Evolutionary conservation across 2,329 filamentous ascomycete species (phyloP).

Genomic region (Pezicula rhizophila): DNA sequence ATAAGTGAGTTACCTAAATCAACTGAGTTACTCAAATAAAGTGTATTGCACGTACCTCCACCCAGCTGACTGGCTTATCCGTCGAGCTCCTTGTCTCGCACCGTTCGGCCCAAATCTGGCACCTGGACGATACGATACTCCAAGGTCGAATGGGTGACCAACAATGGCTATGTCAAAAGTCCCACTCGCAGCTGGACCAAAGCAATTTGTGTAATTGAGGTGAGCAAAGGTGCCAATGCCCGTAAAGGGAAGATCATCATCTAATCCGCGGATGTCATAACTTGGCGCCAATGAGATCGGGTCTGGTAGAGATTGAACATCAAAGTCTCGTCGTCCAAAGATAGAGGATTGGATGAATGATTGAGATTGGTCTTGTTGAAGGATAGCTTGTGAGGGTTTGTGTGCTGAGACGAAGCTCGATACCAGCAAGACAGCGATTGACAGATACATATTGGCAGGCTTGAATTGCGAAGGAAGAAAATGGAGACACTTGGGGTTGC

Average conservation of each 20-base stretch:
- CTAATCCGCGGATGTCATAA: conserved; percentile 9
- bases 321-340: conserved; percentile 4
- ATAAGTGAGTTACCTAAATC: background rate
- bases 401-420: too few species aligned
- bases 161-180: conserved; percentile 27
- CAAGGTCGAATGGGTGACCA: conserved; percentile 25
- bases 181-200: conserved; percentile 12
- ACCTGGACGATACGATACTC: conserved; percentile 24
- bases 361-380: background rate
- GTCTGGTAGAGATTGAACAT: background rate
- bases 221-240: conserved; percentile 22
- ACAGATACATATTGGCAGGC: too few species aligned
- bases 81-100: conserved; percentile 20
- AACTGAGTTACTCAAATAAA: too few species aligned
- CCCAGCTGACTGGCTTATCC: conserved; percentile 16
- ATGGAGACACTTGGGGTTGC: too few species aligned
- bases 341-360: conserved; percentile 18
- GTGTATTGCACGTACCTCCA: conserved; percentile 16
- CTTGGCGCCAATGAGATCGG: conserved; percentile 16
- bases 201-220: conserved; percentile 22
- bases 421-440: too few species aligned
- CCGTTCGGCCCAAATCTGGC: conserved; percentile 26
- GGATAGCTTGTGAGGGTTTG: background rate
- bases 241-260: conserved; percentile 6
- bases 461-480: too few species aligned